Base-by-base conservation (phyloP, 1,139 yeast genomes). In the Lodderomyces orthopsilosis region DNA sequence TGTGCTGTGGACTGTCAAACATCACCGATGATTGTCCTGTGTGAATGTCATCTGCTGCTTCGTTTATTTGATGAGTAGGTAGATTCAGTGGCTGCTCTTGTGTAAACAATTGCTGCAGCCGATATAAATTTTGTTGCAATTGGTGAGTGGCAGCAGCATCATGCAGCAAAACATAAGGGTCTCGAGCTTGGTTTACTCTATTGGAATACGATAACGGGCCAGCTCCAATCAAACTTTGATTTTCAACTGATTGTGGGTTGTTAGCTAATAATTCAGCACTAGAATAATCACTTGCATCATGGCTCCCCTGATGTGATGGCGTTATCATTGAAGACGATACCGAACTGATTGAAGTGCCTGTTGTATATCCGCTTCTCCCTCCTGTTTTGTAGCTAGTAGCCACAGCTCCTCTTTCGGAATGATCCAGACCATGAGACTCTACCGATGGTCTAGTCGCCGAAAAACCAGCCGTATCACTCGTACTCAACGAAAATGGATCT, bases 401-500 rank as follows among this genome's bases (percentile, higher is more conserved):
- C 7, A 13, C 34, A 17, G 34, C 9, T 30, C 15, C 37, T 21
- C 13, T 34, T 6, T 22, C 26, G 3, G 26, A 34, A 19, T 12
- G 21, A 9, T 34, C 26, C 26, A 21, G 37, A 6, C n/a, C 26
- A 6, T n/a, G 37, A 3, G 37, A 4, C 6, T 34, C 37, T 6
- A 21, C 4, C 9, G 26, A 9, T 34, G 34, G n/a, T 13, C 19
- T 8, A 3, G 34, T 30, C 4, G 18, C 15, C 9, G 19, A 13
- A 15, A 8, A 30, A 15, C 12, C 12, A 3, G n/a, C 19, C 14
- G 6, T 10, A 17, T 30, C 15, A 15, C 18, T 9, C 26, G 36
- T 14, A 17, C 22, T 37, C 28, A 43, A 39, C 9, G 32, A 38
- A 21, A 34, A 44, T 9, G 43, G 46, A 38, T 44, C 38, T 2